Base-by-base conservation (phyloP, 2,329 filamentous ascomycete genomes). In the Fusarium agapanthi region DNA sequence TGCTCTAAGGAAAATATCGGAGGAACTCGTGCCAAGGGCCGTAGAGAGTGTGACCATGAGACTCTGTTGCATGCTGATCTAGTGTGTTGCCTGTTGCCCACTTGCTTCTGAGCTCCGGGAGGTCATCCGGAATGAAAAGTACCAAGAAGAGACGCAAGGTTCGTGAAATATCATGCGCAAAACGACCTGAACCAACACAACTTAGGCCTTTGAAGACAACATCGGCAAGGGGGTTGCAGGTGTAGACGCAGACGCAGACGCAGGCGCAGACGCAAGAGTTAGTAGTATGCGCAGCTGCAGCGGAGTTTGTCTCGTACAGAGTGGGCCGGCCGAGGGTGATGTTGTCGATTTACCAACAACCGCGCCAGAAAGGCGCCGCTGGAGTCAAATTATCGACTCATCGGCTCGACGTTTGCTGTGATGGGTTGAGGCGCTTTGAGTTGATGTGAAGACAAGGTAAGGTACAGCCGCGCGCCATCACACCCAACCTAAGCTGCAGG, bases 381-480 rank as follows among this genome's bases (percentile, higher is more conserved):
- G 34, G 51, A 68, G 65, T 56, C 71, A 66, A 61, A 54, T 67
- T 58, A 61, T 66, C 65, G 38, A 61, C 56, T 63, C 32, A 67
- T 62, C 67, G 58, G 61, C 32, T 59, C 47, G 50, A 62, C 54
- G 60, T 58, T 61, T 61, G 55, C 59, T 61, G 58, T 73, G 71
- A 75, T 76, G 62, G 66, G 66, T 66, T 61, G 61, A 65, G 67
- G 70, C 72, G 71, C 72, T 67, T 71, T 72, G 68, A 71, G 71
- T 71, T 72, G 68, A 73, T 76, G 51, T 65, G 63, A 68, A 63
- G 53, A 65, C 65, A 61, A 63, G 63, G 40, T 28, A 38, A 69
- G 58, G 75, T 68, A 76, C 75, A 76, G 74, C 74, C 75, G 75
- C 75, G 72, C 73, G 69, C 75, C 69, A 67, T 63, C 64, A 74